Evolutionary conservation across 495 filamentous ascomycete genomes (phyloP).

Genomic region (Stereocaulon alpinum): DNA sequence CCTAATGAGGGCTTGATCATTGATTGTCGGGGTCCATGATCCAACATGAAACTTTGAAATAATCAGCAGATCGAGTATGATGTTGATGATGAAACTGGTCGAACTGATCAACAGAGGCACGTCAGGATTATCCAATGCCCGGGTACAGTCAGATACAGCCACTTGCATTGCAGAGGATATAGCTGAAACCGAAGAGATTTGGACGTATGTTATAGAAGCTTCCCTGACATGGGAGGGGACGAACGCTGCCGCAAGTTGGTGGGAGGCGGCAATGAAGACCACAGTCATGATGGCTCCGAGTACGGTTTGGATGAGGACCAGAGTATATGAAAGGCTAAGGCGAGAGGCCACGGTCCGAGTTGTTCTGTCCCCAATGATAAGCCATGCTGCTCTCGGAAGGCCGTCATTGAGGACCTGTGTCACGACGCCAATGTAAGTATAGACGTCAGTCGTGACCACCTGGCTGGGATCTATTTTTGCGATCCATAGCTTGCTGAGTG

Average conservation of each 20-base stretch:
- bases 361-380: constrained; percentile 56
- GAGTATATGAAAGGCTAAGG: constrained; percentile 50
- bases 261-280: constrained; percentile 45
- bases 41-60: constrained; percentile 59
- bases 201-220: constrained; percentile 52
- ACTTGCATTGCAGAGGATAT: constrained; percentile 54
- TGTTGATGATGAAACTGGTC: constrained; percentile 54
- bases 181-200: constrained; percentile 51
- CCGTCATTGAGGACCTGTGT: constrained; percentile 66
- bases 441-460: constrained; percentile 59
- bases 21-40: constrained; percentile 41
- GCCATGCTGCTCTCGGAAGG: constrained; percentile 57
- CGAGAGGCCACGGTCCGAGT: constrained; percentile 43
- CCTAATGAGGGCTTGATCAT: constrained; percentile 53
- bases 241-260: constrained; percentile 48
- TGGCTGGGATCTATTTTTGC: constrained; percentile 54
- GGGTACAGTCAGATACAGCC: constrained; percentile 49
- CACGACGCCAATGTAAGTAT: constrained; percentile 53
- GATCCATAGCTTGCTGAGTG: constrained; percentile 65
- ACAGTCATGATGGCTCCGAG: constrained; percentile 53
- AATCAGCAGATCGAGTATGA: constrained; percentile 58
- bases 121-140: constrained; percentile 62
- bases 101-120: constrained; percentile 60
- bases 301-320: constrained; percentile 48
- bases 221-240: constrained; percentile 49